Evolutionary conservation across 1,139 yeast genomes (phyloP), one percentile per base, ranked within the genome.

Genomic region (Yamadazyma triangularis): DNA sequence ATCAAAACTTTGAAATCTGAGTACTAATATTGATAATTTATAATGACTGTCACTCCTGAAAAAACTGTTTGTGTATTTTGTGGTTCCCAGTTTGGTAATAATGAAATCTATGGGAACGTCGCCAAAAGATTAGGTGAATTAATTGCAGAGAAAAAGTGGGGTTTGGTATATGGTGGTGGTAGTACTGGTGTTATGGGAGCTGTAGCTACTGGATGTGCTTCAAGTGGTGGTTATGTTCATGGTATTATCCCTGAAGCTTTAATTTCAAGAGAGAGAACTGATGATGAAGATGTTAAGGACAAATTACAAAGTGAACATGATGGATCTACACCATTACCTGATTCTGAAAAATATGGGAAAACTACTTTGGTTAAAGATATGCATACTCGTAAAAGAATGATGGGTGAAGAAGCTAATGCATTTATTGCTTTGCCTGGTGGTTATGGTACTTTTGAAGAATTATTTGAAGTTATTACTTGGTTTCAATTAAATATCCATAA

Each of bases 371-470:
- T 87, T 4, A 73, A 76, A 33, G 95, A 86, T 50, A 87, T 87
- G 95, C 96, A 87, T 58, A 82, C 94, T 3, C 73, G 96, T 51
- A 87, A 87, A 64, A 70, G 80, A 51, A 52, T 83, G 66, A 87
- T 87, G 96, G 94, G 89, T 12, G 73, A 76, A 50, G 88, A 82
- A 54, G 79, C 93, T n/a, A 78, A 79, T 44, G 95, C 93, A 0
- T 87, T 87, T 54, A 75, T 87, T 30, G 95, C 95, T 1, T 67
- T 87, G 59, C 95, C 96, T 12, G 96, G 96, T 39, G 96, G 96
- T 9, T 86, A 79, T 53, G 96, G 95, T 32, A 86, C 95, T 4
- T 62, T 86, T 49, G 96, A 87, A 58, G 96, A 87, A 59, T 68
- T 87, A 41, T 79, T 87, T 79, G 95, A 87, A 61, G 82, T 86